Conservation (phyloP, 164 flowering plant genomes). For the Saururus chinensis region DNA sequence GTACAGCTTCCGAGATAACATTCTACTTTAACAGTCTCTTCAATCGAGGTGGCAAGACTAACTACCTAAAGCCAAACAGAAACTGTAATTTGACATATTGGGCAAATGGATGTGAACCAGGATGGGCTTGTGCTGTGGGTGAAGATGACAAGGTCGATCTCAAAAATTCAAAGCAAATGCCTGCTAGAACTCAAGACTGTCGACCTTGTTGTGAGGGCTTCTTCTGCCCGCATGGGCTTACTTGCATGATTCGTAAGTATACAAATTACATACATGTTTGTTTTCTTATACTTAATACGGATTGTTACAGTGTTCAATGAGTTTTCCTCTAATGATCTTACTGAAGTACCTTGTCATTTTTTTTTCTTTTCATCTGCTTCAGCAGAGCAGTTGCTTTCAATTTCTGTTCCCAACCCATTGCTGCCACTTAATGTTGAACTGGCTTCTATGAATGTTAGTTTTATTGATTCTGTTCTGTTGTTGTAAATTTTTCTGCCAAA, state of each 20-base stretch:
- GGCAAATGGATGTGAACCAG: constrained; percentile 94
- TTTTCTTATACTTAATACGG: not conserved
- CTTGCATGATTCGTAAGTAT: constrained; percentile 98
- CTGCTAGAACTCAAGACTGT: constrained; percentile 45
- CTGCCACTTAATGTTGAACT: not conserved
- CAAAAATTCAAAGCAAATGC: constrained; percentile 34
- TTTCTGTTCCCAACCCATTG: not conserved
- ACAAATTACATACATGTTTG: not conserved
- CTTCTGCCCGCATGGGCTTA: constrained; percentile 84
- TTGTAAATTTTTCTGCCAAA: too few relatives aligned
- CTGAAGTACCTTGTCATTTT: not conserved
- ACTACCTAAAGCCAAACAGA: constrained; percentile 58
- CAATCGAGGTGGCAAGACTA: constrained; percentile 23
- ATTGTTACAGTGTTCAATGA: not conserved
- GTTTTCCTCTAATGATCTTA: not conserved
- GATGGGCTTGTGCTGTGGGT: constrained; percentile 77
- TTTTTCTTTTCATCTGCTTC: not conserved
- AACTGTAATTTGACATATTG: constrained; percentile 77
- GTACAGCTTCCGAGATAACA: constrained; percentile 83
- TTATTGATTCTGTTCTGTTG: too few relatives aligned
- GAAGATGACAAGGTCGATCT: constrained; percentile 35
- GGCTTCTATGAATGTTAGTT: too few relatives aligned
- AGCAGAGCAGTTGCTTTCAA: not conserved
- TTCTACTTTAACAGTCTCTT: constrained; percentile 47
- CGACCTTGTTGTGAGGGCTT: constrained; percentile 85